Conservation (phyloP, 768 basidiomycete species). For the Cubamyces lactineus region DNA sequence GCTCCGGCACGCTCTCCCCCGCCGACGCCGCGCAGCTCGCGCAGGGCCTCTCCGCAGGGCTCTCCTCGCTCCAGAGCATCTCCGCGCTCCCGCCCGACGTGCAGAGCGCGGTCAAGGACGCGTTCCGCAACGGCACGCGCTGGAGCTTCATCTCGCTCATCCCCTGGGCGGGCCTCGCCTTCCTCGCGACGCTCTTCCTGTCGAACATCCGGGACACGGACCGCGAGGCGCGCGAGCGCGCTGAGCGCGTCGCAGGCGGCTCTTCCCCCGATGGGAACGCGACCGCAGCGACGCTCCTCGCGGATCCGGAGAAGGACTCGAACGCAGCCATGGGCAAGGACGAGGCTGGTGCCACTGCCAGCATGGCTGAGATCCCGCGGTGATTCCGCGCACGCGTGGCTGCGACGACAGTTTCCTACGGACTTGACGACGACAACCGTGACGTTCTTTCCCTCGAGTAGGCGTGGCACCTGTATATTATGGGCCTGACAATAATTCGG, state of each 20-base stretch:
- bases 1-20: constrained; percentile 35
- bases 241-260: background rate
- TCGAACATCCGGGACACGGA: constrained; percentile 40
- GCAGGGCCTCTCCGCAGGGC: constrained; percentile 30
- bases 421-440: too few relatives aligned
- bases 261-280: background rate
- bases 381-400: too few relatives aligned
- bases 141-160: constrained; percentile 52
- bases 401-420: too few relatives aligned
- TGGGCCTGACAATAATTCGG: too few relatives aligned
- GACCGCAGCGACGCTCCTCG: background rate
- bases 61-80: constrained; percentile 43
- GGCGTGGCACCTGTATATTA: too few relatives aligned
- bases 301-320: constrained; percentile 24
- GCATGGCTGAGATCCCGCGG: too few relatives aligned
- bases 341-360: too few relatives aligned
- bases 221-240: constrained; percentile 12
- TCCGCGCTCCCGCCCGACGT: constrained; percentile 39
- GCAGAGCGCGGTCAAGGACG: constrained; percentile 42
- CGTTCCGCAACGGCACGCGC: constrained; percentile 44
- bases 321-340: too few relatives aligned
- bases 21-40: constrained; percentile 35
- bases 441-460: too few relatives aligned
- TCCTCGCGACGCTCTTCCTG: constrained; percentile 43
- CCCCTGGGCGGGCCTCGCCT: constrained; percentile 48